phyloP scores from a whole-genome alignment of 805 yeast genomes.

The Starmerella ratchasimensis region DNA sequence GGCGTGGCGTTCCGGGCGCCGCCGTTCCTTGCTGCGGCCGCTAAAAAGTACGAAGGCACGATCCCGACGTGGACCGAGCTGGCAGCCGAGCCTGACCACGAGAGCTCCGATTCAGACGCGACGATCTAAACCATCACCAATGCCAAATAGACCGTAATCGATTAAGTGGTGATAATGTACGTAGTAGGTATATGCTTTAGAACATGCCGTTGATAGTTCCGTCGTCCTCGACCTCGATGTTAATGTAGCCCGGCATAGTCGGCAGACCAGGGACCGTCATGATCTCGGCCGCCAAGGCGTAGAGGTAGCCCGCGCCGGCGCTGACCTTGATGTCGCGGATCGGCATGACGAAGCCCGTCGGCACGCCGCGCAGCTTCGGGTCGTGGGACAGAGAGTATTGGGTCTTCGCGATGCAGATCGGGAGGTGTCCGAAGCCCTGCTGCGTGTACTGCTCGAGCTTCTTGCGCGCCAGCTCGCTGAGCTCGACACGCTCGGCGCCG shows the following conservation, averaged over 20 bases:
- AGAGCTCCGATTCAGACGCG: too few relatives aligned
- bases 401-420: conserved; percentile 94
- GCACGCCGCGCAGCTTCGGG: conserved; percentile 85
- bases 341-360: conserved; percentile 85
- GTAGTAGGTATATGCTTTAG: conserved; percentile 30
- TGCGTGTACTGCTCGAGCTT: conserved; percentile 69
- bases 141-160: too few relatives aligned
- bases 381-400: conserved; percentile 94
- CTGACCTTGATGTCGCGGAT: conserved; percentile 88
- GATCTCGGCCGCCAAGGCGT: conserved; percentile 92
- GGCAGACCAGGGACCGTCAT: conserved; percentile 97
- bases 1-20: too few relatives aligned
- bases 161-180: too few relatives aligned
- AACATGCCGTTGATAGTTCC: conserved; percentile 93
- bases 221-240: conserved; percentile 77
- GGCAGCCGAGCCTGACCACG: too few relatives aligned
- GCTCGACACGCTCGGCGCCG: conserved; percentile 77
- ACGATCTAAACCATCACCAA: too few relatives aligned
- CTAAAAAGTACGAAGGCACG: too few relatives aligned
- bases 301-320: conserved; percentile 92
- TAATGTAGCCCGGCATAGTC: conserved; percentile 92
- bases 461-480: conserved; percentile 63
- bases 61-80: too few relatives aligned
- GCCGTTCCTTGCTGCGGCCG: too few relatives aligned
- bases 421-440: conserved; percentile 83